phyloP scores from a whole-genome alignment of 176 grass and related monocot genomes.

The Carex parvula region DNA sequence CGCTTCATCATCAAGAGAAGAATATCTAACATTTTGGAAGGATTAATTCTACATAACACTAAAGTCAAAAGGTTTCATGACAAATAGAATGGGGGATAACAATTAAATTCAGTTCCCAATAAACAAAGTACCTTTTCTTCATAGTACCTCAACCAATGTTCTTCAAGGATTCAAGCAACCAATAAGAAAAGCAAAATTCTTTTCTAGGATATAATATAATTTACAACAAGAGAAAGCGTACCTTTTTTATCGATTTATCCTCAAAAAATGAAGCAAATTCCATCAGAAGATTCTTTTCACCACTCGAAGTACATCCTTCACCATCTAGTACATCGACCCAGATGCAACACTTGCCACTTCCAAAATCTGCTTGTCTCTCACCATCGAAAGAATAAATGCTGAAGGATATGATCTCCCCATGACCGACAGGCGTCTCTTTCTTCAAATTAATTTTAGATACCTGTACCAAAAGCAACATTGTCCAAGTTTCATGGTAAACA shows the following conservation, averaged over 20 bases:
- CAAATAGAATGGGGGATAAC: not conserved
- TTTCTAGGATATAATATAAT: not conserved
- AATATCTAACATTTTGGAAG: not conserved
- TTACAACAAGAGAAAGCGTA: slow-evolving; percentile 29
- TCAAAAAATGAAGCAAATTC: slow-evolving; percentile 96
- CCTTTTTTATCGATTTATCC: slow-evolving; percentile 81
- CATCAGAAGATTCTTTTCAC: slow-evolving; percentile 64
- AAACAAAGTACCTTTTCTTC: not conserved
- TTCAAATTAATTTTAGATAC: slow-evolving; percentile 85
- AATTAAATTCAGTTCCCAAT: not conserved
- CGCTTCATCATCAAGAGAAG: not conserved
- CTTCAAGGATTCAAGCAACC: slow-evolving; percentile 6
- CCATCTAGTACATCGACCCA: slow-evolving; percentile 99
- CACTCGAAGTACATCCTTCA: slow-evolving; percentile 27
- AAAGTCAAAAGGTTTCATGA: not conserved
- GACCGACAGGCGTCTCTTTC: slow-evolving; percentile 81
- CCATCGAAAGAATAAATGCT: slow-evolving; percentile 72
- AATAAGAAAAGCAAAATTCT: not conserved
- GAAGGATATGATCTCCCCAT: slow-evolving; percentile 92
- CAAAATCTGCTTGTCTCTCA: slow-evolving; percentile 68
- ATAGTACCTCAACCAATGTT: not conserved
- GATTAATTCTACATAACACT: not conserved
- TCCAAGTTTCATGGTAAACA: slow-evolving; percentile 3
- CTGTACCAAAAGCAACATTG: slow-evolving; percentile 30
- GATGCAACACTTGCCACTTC: slow-evolving; percentile 88